Conservation (phyloP, 441 rosid species). For the Capsella rubella region DNA sequence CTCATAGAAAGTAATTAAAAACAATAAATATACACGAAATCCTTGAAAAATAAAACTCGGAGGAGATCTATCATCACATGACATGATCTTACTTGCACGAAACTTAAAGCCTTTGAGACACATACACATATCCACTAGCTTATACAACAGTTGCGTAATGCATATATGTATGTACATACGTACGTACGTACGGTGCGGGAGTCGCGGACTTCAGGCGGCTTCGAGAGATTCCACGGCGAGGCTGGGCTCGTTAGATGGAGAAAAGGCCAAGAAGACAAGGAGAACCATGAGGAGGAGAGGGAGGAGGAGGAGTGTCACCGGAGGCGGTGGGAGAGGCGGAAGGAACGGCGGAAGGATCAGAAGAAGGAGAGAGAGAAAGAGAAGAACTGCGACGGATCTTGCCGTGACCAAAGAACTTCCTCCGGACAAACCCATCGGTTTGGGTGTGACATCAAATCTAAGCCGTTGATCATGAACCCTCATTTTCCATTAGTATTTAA, state of each 20-base stretch:
- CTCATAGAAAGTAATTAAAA: constrained; percentile 2
- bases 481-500: constrained; percentile 35
- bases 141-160: constrained; percentile 6
- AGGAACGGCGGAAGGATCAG: constrained; percentile 44
- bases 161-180: constrained; percentile 16
- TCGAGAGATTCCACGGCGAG: constrained; percentile 39
- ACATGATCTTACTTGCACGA: constrained; percentile 33
- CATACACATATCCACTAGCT: constrained; percentile 3
- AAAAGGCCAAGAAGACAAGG: constrained; percentile 42
- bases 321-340: constrained; percentile 49
- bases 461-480: constrained; percentile 38
- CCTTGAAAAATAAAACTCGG: not conserved
- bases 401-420: constrained; percentile 41
- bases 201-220: constrained; percentile 20
- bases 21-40: constrained; percentile 12
- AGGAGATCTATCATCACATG: constrained; percentile 34
- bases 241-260: constrained; percentile 45
- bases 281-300: constrained; percentile 46
- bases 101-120: constrained; percentile 21
- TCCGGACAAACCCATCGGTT: constrained; percentile 42
- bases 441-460: constrained; percentile 37
- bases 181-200: constrained; percentile 23
- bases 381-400: constrained; percentile 41
- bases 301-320: constrained; percentile 40
- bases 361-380: constrained; percentile 38